Base-by-base conservation (phyloP, 2,329 filamentous ascomycete genomes). In the Colletotrichum abscissum region DNA sequence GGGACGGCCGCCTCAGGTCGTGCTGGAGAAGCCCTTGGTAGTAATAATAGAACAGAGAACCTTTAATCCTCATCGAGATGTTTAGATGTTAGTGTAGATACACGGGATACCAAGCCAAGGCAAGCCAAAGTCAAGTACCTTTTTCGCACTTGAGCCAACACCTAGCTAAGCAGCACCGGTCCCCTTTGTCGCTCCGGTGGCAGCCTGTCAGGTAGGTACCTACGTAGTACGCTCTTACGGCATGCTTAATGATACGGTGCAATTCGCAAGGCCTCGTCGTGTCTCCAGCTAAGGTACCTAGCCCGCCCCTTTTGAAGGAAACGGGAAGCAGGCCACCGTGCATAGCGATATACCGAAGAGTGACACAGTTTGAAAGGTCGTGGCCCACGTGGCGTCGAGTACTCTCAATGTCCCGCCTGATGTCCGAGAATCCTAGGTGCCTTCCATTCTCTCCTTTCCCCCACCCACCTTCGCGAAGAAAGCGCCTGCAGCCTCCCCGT, bases 401-500 rank as follows among this genome's bases (percentile, higher is more conserved):
- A 73, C 49, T 62, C 49, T 22, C 35, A 8, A 63, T 62, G 71
- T 73, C 49, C 67, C 71, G 67, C 67, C 62, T 66, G 71, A 73
- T 66, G 62, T 70, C 62, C 60, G 22, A 73, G 71, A 22, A 66
- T 70, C 60, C 67, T 65, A 35, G 33, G 33, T 35, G 49, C 52
- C 19, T 35, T 54, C 57, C 28, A 38, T 14, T 35, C 49, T 30
- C 16, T 26, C 14, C 38, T 33, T 35, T 35, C 33, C 38, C 38
- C 38, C 28, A 65, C 58, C 69, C 69, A 63, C 65, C 69, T 16
- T 16, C 69, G 33, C 11, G 63, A 35, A 54, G 65, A 63, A 72
- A 49, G 55, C 69, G 59, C 65, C 56, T 67, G 69, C 66, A 63
- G 59, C 58, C 69, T 69, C 69, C 65, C 69, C 65, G 67, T 73